Percentiles rank a stretch among this genome's conserved stretches.
Conservation (phyloP, 768 basidiomycete genomes). For the Cytidiella melzeri region DNA sequence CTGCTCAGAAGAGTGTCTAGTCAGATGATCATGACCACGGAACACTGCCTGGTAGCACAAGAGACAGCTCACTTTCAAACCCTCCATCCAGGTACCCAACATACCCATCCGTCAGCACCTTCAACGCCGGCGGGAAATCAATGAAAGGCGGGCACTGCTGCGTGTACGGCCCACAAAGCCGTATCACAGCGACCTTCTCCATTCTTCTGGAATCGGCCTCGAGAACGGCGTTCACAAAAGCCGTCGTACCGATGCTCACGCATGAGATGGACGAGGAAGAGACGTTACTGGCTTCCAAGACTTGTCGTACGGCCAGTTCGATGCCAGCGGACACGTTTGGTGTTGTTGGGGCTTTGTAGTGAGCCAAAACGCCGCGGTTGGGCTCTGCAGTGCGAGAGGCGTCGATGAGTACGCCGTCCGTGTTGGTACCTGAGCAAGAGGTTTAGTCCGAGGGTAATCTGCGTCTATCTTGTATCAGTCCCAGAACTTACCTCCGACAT, state of each 20-base stretch:
- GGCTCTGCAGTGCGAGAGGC: slow-evolving; percentile 24
- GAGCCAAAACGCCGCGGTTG: slow-evolving; percentile 31
- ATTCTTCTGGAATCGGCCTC: slow-evolving; percentile 49
- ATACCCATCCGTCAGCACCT: slow-evolving; percentile 26
- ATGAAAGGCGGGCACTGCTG: slow-evolving; percentile 52
- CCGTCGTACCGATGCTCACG: slow-evolving; percentile 58
- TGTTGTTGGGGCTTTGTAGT: slow-evolving; percentile 49
- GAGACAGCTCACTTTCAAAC: slow-evolving; percentile 28
- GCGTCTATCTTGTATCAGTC: not conserved
- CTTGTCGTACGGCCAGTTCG: slow-evolving; percentile 40
- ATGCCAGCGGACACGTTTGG: slow-evolving; percentile 54
- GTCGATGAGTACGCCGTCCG: slow-evolving; percentile 36
- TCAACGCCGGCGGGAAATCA: slow-evolving; percentile 38
- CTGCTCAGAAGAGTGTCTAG: slow-evolving; percentile 36
- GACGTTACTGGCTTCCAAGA: slow-evolving; percentile 34
- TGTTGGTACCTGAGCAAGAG: slow-evolving; percentile 30
- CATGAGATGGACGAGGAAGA: slow-evolving; percentile 37
- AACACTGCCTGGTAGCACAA: too few species aligned
- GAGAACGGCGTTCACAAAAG: slow-evolving; percentile 45
- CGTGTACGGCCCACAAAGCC: slow-evolving; percentile 56
- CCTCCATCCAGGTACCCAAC: slow-evolving; percentile 36
- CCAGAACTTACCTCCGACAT: slow-evolving; percentile 21
- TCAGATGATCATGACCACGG: not conserved
- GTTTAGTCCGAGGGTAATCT: not conserved
- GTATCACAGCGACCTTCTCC: slow-evolving; percentile 55